Base-by-base conservation (phyloP, 1,284 basidiomycete species). In the Cryptococcus maquisensis region DNA sequence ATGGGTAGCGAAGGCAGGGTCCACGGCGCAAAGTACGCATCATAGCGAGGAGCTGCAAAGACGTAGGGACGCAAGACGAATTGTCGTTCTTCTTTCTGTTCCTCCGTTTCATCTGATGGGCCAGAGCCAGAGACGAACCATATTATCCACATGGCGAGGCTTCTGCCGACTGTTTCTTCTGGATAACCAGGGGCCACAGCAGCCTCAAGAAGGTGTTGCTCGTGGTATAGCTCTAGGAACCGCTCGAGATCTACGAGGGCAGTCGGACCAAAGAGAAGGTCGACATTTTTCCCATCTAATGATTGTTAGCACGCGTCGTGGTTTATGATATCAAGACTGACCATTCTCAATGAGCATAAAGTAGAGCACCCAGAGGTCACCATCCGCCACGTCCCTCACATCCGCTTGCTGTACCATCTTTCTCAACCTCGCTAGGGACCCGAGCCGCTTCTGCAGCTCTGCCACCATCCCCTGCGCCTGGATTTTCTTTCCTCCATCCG, bases 271-370 rank as follows among this genome's bases (percentile, higher is more conserved):
- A 78, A 59, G 47, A 90, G 79, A 68, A 86, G 86, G 3, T 66
- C 71, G 24, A 80, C 73, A 68, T 90, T 90, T 72, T 81, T 82
- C 32, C 86, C 87, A 69, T 90, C 20, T 20, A 15, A 32, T 18
- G 40, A 7, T 10, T 23, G n/a, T 42, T 18, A 42, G 40, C 20
- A 28, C 18, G 26, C n/a, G 20, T 45, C 23, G 12, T 45, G 13
- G 21, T 15, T 8, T 23, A 13, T 23, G 44, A n/a, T 12, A 16
- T 6, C 10, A 26, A 45, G 18, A 67, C 73, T 49, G 36, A 74
- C 75, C 75, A 77, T 87, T 86, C 66, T 90, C 88, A 7, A 83
- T 73, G 63, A 87, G 69, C 81, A 90, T 83, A 49, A 86, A 65
- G 60, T 83, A 85, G 0, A 81, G 78, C 0, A 76, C 77, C 78